phyloP scores from a whole-genome alignment of 805 yeast species.

The Candida vaughaniae region DNA sequence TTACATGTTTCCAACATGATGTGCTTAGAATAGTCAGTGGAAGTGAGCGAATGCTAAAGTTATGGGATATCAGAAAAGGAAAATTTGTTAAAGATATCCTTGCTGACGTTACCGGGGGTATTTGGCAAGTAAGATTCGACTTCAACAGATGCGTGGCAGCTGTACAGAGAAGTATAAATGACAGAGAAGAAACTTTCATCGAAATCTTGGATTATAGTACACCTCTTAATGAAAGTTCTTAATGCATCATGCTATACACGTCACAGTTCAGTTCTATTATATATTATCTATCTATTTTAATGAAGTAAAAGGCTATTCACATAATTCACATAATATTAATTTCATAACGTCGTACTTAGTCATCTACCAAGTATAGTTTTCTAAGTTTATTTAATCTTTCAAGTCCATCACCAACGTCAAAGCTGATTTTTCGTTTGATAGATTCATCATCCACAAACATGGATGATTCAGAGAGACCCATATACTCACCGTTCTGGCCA shows the following conservation, averaged over 20 bases:
- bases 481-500: slow-evolving; percentile 26
- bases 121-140: slow-evolving; percentile 94
- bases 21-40: slow-evolving; percentile 85
- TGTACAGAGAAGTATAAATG: slow-evolving; percentile 57
- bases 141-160: slow-evolving; percentile 87
- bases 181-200: slow-evolving; percentile 64
- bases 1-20: slow-evolving; percentile 91
- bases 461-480: neutral
- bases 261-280: neutral
- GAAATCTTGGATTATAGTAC: slow-evolving; percentile 81
- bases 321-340: neutral
- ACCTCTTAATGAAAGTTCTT: slow-evolving; percentile 18
- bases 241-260: slow-evolving; percentile 1
- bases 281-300: too few relatives aligned
- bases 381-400: slow-evolving; percentile 34
- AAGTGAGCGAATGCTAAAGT: slow-evolving; percentile 78
- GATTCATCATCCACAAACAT: slow-evolving; percentile 14
- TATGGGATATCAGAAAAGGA: slow-evolving; percentile 85
- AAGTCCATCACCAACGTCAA: slow-evolving; percentile 33
- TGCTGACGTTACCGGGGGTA: slow-evolving; percentile 73
- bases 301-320: too few relatives aligned
- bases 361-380: slow-evolving; percentile 27
- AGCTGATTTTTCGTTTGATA: slow-evolving; percentile 7
- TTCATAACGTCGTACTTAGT: slow-evolving; percentile 5
- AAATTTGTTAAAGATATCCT: slow-evolving; percentile 70